Percentiles rank a stretch among this genome's conserved stretches.
Evolutionary conservation across 257 asterid species (phyloP).

Genomic region (Przewalskia tangutica): DNA sequence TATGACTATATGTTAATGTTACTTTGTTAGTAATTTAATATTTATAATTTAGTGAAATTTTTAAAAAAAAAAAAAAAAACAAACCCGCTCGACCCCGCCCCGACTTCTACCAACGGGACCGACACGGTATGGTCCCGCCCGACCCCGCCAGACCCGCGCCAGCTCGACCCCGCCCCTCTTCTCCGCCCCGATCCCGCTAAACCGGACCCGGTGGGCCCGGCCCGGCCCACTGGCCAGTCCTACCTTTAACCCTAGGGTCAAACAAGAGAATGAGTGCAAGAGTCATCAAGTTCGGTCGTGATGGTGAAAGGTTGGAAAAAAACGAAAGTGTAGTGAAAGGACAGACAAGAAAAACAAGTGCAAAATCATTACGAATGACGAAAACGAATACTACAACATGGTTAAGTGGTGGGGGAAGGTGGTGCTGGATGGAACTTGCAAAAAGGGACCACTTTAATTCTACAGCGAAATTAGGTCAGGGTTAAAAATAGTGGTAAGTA

Average conservation of each 20-base stretch:
- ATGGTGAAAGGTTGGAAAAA: background rate
- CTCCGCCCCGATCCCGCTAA: too few species aligned
- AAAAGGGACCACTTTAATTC: background rate
- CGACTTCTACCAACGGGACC: too few species aligned
- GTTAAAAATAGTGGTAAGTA: background rate
- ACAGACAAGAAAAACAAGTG: background rate
- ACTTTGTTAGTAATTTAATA: too few species aligned
- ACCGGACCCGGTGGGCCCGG: too few species aligned
- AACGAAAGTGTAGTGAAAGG: background rate
- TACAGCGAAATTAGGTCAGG: constrained; percentile 1
- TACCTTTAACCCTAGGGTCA: background rate
- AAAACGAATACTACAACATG: background rate
- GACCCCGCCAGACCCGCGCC: too few species aligned
- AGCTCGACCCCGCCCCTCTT: too few species aligned
- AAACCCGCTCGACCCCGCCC: too few species aligned
- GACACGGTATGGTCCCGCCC: too few species aligned
- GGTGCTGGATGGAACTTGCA: background rate
- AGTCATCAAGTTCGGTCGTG: background rate
- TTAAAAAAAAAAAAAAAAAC: too few species aligned
- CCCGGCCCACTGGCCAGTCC: too few species aligned
- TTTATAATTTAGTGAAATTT: too few species aligned
- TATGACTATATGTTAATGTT: too few species aligned
- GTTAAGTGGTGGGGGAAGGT: background rate
- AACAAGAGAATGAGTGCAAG: background rate
- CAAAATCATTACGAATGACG: background rate